Evolutionary conservation across 495 filamentous ascomycete species (phyloP), one percentile per base, ranked within the genome.

Genomic region (Lichenothelia convexa): DNA sequence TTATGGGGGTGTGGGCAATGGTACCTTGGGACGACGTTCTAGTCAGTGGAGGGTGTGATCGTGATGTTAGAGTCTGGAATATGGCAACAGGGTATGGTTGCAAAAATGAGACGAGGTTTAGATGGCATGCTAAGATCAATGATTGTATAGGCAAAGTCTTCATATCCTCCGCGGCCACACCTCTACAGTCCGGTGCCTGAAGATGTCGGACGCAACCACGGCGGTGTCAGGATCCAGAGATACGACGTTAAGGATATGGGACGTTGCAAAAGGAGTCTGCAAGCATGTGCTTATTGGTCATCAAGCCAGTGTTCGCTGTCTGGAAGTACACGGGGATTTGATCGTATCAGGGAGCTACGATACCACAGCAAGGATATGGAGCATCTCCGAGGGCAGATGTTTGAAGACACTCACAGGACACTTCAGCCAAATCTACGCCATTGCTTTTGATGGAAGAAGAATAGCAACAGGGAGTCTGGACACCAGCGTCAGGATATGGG

Each of bases 1-100:
- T 93, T 24, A 97, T 97, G 89, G 89, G 89, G 22, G 89, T 97
- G 26, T 97, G 89, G 89, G 89, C 89, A 15, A 95, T 97, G 87
- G 85, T 97, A 36, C 91, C 89, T 11, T 93, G 86, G 81, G 91
- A 80, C 40, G 86, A 97, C 54, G 80, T 79, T 37, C 64, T 97
- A 39, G 91, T 97, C 34, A 93, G 84, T 50, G 89, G 89, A 45
- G 89, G 89, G 21, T 97, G 89, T 55, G 89, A 97, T 56, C 71
- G 89, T 35, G 91, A 97, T 55, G 89, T 97, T 19, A 67, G 89
- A 39, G 91, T 95, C 2, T 97, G 89, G 89, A 84, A 97, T 55
- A 79, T 97, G 73, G 73, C 73, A 32, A 89, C 82, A 45, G 89
- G 91, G 86, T 93, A 73, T 57, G 76, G 37, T 26, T 19, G 11